Evolutionary conservation across 139 green algal species (phyloP).

Genomic region (Eudorina sp.): DNA sequence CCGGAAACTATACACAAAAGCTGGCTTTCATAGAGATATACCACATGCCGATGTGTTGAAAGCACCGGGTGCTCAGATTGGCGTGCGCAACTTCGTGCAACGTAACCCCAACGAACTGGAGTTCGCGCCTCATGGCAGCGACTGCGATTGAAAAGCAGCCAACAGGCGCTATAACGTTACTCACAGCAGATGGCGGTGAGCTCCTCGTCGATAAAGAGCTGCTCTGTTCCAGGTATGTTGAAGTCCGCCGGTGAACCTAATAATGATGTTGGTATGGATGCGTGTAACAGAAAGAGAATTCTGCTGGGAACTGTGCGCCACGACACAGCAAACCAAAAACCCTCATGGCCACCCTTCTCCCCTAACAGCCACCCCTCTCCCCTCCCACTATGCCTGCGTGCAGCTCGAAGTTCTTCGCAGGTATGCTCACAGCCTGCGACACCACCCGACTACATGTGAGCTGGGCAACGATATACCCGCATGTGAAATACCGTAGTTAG

Average conservation of each 20-base stretch:
- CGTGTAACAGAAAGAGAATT: no score
- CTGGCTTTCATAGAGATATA: no score
- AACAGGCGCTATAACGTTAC: not conserved
- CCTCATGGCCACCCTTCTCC: not conserved
- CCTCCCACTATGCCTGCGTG: not conserved
- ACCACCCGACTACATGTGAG: conserved; percentile 27
- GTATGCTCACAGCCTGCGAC: conserved; percentile 40
- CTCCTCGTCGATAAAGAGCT: conserved; percentile 39
- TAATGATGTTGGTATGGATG: no score
- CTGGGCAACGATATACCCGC: no score
- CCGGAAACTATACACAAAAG: no score
- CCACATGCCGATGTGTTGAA: no score
- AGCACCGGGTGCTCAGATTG: no score
- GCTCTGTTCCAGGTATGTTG: conserved; percentile 32
- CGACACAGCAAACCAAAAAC: not conserved
- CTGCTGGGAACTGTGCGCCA: no score
- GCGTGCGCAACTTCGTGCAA: no score
- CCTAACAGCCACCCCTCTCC: not conserved
- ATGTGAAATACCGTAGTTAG: no score
- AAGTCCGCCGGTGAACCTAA: no score
- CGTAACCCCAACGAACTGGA: no score
- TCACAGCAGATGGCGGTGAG: conserved; percentile 23
- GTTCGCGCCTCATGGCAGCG: conserved; percentile 7
- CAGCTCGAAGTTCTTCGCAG: conserved; percentile 41
- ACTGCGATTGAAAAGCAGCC: conserved; percentile 42